Base-by-base conservation (phyloP, 148 eudicot genomes). In the Fagopyrum tataricum region DNA sequence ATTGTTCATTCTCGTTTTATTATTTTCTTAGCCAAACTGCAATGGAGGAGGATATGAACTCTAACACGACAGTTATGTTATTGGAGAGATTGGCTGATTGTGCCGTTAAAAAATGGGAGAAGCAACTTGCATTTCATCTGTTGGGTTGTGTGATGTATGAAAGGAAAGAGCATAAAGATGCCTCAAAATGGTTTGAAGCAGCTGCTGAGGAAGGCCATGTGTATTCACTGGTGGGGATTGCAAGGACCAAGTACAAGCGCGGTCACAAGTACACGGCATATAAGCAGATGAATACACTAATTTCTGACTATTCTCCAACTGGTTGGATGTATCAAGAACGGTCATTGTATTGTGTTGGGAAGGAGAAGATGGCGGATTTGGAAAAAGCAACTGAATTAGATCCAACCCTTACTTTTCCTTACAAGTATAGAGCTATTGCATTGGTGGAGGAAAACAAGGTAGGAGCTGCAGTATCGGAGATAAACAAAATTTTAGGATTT, bases 271-370 rank as follows among this genome's bases (percentile, higher is more conserved):
- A 85, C 72, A 84, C 88, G 7, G 94, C 96, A 1, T 91, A 85
- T 78, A 89, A 87, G 74, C 52, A 80, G 79, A 83, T 93, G 73
- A 85, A 85, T 72, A 76, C 86, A 41, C 79, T 93, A 40, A 80
- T 89, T 14, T 84, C 82, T 23, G 85, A 87, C 43, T 43, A 83
- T 72, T 85, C 79, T 64, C 88, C 93, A 12, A 79, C 80, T n/a
- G 98, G 98, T 40, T 93, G 98, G 98, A 93, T 93, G 92, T 90
- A 87, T 79, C 98, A 90, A 72, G 98, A 93, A 76, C 79, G 88
- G 18, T 90, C 94, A 2, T 56, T 93, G 56, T 93, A 93, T 76
- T 83, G 84, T 74, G 78, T 81, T 10, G 98, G 98, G 46, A 81
- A 78, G 76, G 92, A 86, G 78, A 93, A 76, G 80, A 74, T 82